phyloP scores from a whole-genome alignment of 2,329 filamentous ascomycete species.

The Colletotrichum paranaense region DNA sequence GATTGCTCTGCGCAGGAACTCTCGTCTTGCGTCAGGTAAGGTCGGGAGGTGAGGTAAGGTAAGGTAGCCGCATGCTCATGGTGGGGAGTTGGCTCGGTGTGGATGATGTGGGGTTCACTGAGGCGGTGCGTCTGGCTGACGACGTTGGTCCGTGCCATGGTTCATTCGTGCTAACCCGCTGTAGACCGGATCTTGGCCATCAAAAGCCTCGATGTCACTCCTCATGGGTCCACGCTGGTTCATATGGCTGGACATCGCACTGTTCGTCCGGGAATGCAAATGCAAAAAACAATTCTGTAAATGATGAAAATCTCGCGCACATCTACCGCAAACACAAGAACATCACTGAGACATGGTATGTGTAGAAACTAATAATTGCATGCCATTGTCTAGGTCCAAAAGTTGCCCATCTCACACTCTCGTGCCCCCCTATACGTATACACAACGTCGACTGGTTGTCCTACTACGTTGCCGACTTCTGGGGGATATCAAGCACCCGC shows the following conservation, averaged over 20 bases:
- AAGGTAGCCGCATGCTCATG: conserved; percentile 31
- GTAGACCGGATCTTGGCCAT: conserved; percentile 2
- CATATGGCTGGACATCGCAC: neutral
- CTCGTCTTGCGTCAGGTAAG: conserved; percentile 20
- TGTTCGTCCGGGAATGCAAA: neutral
- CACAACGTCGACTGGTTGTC: conserved; percentile 28
- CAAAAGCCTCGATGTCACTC: neutral
- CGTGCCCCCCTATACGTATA: conserved; percentile 32
- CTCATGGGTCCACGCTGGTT: neutral
- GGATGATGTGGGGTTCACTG: conserved; percentile 33
- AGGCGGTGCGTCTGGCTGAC: conserved; percentile 30
- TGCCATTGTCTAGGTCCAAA: conserved; percentile 35
- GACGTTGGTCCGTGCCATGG: conserved; percentile 15
- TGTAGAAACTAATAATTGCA: conserved; percentile 32
- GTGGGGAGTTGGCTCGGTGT: conserved; percentile 30
- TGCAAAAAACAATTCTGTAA: neutral
- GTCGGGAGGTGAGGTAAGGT: conserved; percentile 31
- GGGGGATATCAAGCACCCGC: conserved; percentile 24
- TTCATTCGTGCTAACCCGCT: conserved; percentile 1
- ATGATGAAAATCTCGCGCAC: neutral
- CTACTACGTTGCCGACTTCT: conserved; percentile 17
- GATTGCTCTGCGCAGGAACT: neutral
- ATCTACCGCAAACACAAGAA: conserved; percentile 17
- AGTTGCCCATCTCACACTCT: conserved; percentile 15
- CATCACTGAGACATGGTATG: conserved; percentile 12